Percentiles rank a stretch among this genome's conserved stretches.
phyloP scores from a whole-genome alignment of 192 early-diverging fungal genomes.

The Coemansia sp. region DNA sequence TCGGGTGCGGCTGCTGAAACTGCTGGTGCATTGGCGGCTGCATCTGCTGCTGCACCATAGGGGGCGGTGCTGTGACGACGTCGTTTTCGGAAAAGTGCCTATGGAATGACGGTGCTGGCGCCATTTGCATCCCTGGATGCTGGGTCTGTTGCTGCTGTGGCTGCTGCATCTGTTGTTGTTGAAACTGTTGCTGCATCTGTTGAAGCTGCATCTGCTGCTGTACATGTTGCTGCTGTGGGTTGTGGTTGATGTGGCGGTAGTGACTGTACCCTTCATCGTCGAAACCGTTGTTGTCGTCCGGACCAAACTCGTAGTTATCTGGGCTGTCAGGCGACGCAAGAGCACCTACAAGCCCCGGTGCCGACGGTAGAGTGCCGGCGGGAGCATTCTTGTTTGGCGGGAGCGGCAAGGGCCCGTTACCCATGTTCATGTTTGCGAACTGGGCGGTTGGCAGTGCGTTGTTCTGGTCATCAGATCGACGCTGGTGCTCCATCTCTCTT shows the following conservation, averaged over 20 bases:
- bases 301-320: slow-evolving; percentile 31
- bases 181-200: neutral
- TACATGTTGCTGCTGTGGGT: neutral
- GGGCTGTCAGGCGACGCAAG: slow-evolving; percentile 10
- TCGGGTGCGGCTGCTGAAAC: slow-evolving; percentile 2
- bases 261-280: slow-evolving; percentile 44
- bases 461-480: slow-evolving; percentile 8
- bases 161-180: slow-evolving; percentile 17
- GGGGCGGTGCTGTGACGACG: neutral
- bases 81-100: slow-evolving; percentile 20
- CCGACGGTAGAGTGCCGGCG: neutral
- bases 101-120: slow-evolving; percentile 5
- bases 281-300: slow-evolving; percentile 45
- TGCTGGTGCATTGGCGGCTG: slow-evolving; percentile 6
- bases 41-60: no score
- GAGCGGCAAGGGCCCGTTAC: neutral
- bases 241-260: slow-evolving; percentile 32
- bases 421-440: slow-evolving; percentile 27
- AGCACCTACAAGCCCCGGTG: neutral
- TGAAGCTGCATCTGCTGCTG: neutral
- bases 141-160: neutral
- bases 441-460: slow-evolving; percentile 18
- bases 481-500: slow-evolving; percentile 15
- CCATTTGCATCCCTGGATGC: neutral
- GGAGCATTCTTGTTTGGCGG: neutral